Conservation (phyloP, 2,329 filamentous ascomycete species). For the Sarocladiaceae sp. region DNA sequence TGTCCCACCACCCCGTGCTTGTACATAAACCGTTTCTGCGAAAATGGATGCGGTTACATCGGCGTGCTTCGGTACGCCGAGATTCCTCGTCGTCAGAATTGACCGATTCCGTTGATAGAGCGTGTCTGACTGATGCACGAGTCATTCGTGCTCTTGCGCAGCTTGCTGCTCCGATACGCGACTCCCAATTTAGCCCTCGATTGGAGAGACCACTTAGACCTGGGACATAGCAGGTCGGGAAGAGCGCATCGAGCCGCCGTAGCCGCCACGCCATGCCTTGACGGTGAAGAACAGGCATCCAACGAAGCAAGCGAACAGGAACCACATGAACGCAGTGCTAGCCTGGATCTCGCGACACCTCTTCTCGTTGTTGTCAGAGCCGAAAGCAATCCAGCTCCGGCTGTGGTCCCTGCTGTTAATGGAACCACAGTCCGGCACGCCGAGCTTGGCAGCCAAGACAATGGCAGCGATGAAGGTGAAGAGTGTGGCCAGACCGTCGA, state of each 20-base stretch:
- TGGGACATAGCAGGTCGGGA: conserved; percentile 51
- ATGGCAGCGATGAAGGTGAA: conserved; percentile 70
- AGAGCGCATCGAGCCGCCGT: conserved; percentile 36
- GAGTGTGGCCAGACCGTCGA: conserved; percentile 57
- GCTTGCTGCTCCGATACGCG: no score
- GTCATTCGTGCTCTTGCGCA: background rate
- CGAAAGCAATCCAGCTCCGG: conserved; percentile 57
- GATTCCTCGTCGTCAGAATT: no score
- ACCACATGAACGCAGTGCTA: conserved; percentile 73
- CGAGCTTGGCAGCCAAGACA: conserved; percentile 65
- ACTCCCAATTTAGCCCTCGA: no score
- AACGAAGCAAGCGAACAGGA: conserved; percentile 62
- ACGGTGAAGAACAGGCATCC: conserved; percentile 53
- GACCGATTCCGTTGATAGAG: no score
- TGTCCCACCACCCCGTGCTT: background rate
- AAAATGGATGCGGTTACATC: no score
- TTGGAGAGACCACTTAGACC: conserved; percentile 27
- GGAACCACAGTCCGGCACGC: conserved; percentile 64
- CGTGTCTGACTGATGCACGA: no score
- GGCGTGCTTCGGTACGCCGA: no score
- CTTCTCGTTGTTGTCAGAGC: conserved; percentile 49
- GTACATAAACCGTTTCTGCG: no score
- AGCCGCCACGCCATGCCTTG: conserved; percentile 43
- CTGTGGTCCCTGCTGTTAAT: conserved; percentile 26
- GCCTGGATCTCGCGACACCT: conserved; percentile 75